Conservation (phyloP, 2,329 filamentous ascomycete species). For the Elsinoe australis region DNA sequence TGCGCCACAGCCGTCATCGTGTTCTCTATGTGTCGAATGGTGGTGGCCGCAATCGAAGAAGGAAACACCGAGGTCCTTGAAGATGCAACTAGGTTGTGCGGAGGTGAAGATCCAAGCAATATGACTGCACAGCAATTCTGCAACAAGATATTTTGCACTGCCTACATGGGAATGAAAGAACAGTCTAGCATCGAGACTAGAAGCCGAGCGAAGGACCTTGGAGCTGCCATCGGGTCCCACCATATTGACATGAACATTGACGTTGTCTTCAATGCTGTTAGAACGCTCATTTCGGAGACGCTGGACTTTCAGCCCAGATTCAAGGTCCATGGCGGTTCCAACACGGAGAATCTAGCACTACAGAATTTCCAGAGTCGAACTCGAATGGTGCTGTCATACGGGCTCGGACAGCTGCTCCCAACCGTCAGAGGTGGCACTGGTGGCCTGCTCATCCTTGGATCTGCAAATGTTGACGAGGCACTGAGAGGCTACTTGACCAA, state of each 20-base stretch:
- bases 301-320: constrained; percentile 55
- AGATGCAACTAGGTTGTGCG: constrained; percentile 47
- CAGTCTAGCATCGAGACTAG: constrained; percentile 62
- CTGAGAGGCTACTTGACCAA: constrained; percentile 60
- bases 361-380: constrained; percentile 62
- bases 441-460: constrained; percentile 57
- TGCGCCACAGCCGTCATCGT: constrained; percentile 49
- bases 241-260: constrained; percentile 72
- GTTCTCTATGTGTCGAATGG: constrained; percentile 45
- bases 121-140: constrained; percentile 53
- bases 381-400: constrained; percentile 59
- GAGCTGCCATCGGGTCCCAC: constrained; percentile 57
- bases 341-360: constrained; percentile 55
- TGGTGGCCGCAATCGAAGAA: constrained; percentile 45
- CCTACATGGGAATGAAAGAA: constrained; percentile 61
- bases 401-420: constrained; percentile 57
- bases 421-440: constrained; percentile 53
- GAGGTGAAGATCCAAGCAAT: constrained; percentile 42
- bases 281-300: constrained; percentile 50
- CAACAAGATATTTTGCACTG: constrained; percentile 53
- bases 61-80: constrained; percentile 49
- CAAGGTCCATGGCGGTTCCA: constrained; percentile 55
- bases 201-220: constrained; percentile 55
- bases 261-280: constrained; percentile 53
- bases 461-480: constrained; percentile 57